A percentile compares a stretch with the other conserved stretches of the same genome.
Evolutionary conservation across 345 rosid genomes (phyloP).

Genomic region (Litchi chinensis): DNA sequence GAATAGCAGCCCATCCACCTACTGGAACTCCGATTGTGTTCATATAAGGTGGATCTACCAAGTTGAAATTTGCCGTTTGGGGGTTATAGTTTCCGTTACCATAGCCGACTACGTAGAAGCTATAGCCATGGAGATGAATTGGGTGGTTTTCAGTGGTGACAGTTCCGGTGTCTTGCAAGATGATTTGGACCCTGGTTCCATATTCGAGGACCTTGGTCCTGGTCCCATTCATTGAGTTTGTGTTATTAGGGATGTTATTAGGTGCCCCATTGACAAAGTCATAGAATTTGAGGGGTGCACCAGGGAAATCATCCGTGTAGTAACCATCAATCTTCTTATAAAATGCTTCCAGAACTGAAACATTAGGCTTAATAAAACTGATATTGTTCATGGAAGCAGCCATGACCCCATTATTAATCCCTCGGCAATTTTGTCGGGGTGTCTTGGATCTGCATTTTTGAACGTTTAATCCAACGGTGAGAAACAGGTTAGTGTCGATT

Average conservation of each 20-base stretch:
- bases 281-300: constrained; percentile 56
- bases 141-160: constrained; percentile 85
- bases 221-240: constrained; percentile 67
- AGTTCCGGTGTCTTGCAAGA: constrained; percentile 77
- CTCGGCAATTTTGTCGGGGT: constrained; percentile 60
- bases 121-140: constrained; percentile 87
- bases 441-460: constrained; percentile 61
- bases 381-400: constrained; percentile 91
- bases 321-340: constrained; percentile 58
- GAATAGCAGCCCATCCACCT: constrained; percentile 91
- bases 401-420: constrained; percentile 49
- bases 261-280: constrained; percentile 89
- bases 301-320: constrained; percentile 77
- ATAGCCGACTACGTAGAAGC: constrained; percentile 76
- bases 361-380: constrained; percentile 60
- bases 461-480: constrained; percentile 69
- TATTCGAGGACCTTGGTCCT: constrained; percentile 62
- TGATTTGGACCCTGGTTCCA: constrained; percentile 69
- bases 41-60: constrained; percentile 82
- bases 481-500: constrained; percentile 55
- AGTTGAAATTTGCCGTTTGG: constrained; percentile 49
- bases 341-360: constrained; percentile 74
- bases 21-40: constrained; percentile 89
- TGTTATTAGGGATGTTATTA: constrained; percentile 63
- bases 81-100: constrained; percentile 71